Percentiles rank a stretch among this genome's conserved stretches.
These are phyloP conservation scores for Plantago coronopus DNA, from an alignment of 305 asterid genomes.

Conservation along the genomic window DNA sequence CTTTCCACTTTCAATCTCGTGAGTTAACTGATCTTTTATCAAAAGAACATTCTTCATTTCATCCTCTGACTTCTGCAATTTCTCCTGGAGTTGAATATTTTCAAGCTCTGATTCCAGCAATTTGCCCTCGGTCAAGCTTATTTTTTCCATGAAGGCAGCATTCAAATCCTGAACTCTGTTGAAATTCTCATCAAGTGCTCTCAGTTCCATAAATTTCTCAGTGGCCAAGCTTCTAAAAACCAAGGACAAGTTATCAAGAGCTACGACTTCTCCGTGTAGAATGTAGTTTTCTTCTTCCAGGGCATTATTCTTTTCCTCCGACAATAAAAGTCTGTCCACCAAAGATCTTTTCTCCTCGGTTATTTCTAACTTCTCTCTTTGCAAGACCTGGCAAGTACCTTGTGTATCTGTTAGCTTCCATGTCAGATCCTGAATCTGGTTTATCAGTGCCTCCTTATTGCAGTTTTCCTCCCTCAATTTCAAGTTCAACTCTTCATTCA, in stretches of 20 bases:
- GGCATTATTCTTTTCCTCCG: constrained; percentile 40
- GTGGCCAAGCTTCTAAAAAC: constrained; percentile 47
- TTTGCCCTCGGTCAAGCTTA: constrained; percentile 46
- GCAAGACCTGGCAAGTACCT: constrained; percentile 38
- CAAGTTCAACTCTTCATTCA: constrained; percentile 46
- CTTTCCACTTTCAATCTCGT: constrained; percentile 45
- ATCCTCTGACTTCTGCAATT: constrained; percentile 50
- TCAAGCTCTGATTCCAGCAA: constrained; percentile 50
- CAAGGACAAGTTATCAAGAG: constrained; percentile 44
- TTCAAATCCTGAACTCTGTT: constrained; percentile 37
- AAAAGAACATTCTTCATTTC: constrained; percentile 38
- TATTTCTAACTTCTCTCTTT: constrained; percentile 39
- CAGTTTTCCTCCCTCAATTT: constrained; percentile 49
- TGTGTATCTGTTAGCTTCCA: constrained; percentile 38
- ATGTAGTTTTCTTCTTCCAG: constrained; percentile 61
- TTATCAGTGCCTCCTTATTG: constrained; percentile 39
- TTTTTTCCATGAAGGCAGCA: constrained; percentile 38
- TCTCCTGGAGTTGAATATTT: constrained; percentile 44
- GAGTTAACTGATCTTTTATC: constrained; percentile 38
- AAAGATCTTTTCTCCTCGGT: constrained; percentile 46
- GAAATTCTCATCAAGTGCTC: constrained; percentile 42
- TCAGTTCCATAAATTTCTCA: constrained; percentile 47
- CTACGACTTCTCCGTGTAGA: constrained; percentile 41
- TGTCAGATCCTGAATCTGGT: constrained; percentile 42
- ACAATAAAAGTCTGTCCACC: constrained; percentile 30